Evolutionary conservation across 257 asterid genomes (phyloP).

Genomic region (Capsicum chinense): DNA sequence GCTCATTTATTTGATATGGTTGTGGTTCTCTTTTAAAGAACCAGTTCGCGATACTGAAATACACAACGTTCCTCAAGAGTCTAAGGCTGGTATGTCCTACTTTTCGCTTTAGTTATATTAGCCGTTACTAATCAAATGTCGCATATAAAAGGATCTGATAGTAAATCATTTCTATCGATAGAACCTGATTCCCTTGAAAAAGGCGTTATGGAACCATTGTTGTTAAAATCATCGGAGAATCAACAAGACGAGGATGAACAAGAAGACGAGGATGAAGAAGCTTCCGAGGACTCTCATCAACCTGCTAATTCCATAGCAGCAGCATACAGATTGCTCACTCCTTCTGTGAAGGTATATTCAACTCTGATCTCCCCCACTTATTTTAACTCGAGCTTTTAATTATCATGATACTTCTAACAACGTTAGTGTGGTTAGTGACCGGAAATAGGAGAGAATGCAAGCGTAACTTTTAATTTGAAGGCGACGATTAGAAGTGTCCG

Average conservation of each 20-base stretch:
- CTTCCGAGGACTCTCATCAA: constrained; percentile 65
- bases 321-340: constrained; percentile 92
- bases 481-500: too few species aligned
- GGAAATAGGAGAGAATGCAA: neutral
- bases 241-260: constrained; percentile 56
- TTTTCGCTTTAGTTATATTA: neutral
- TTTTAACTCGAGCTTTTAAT: neutral
- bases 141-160: neutral
- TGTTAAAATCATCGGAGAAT: constrained; percentile 50
- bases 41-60: constrained; percentile 61
- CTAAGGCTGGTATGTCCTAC: constrained; percentile 41
- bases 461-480: neutral
- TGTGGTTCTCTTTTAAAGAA: constrained; percentile 83
- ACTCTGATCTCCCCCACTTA: neutral
- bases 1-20: constrained; percentile 75
- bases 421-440: neutral
- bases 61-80: constrained; percentile 43
- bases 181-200: constrained; percentile 67
- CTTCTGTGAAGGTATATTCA: constrained; percentile 81
- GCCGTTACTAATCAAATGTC: neutral
- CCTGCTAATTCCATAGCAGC: constrained; percentile 80
- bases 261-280: constrained; percentile 80
- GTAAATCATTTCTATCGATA: neutral
- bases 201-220: constrained; percentile 79
- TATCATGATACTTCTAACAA: neutral